phyloP scores from a whole-genome alignment of 768 basidiomycete species.

The Dacryopinax primogenitus region DNA sequence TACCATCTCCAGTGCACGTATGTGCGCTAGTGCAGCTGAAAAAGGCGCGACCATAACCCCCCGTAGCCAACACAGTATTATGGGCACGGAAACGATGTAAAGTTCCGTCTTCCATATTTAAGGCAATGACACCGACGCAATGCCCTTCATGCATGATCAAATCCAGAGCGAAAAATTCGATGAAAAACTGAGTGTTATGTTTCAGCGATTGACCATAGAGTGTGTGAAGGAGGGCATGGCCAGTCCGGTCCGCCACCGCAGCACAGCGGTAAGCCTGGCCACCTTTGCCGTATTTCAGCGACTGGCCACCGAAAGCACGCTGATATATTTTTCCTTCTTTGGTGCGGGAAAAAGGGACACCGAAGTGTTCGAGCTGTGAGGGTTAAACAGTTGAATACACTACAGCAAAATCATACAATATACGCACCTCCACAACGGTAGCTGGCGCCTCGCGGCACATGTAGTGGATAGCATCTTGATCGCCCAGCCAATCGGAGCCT shows the following conservation, averaged over 20 bases:
- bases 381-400: slow-evolving; percentile 10
- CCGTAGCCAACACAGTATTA: slow-evolving; percentile 96
- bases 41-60: slow-evolving; percentile 95
- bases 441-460: slow-evolving; percentile 97
- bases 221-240: slow-evolving; percentile 95
- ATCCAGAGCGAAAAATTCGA: slow-evolving; percentile 99
- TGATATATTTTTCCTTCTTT: slow-evolving; percentile 99
- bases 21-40: slow-evolving; percentile 98
- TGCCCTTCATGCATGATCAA: slow-evolving; percentile 97
- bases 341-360: slow-evolving; percentile 96
- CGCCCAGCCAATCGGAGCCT: slow-evolving; percentile 99
- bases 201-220: slow-evolving; percentile 98
- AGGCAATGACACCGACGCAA: slow-evolving; percentile 96
- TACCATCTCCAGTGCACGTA: slow-evolving; percentile 97
- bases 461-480: slow-evolving; percentile 99
- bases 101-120: slow-evolving; percentile 99
- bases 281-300: slow-evolving; percentile 90
- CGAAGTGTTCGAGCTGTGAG: slow-evolving; percentile 86
- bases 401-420: background rate
- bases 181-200: slow-evolving; percentile 99
- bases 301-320: slow-evolving; percentile 97
- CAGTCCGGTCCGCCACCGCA: slow-evolving; percentile 95
- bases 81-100: slow-evolving; percentile 96
- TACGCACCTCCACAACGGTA: slow-evolving; percentile 74
- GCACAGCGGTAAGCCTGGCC: slow-evolving; percentile 99